These are phyloP conservation scores for Camellia japonica DNA, from an alignment of 148 eudicot genomes.

Conservation along the genomic window DNA sequence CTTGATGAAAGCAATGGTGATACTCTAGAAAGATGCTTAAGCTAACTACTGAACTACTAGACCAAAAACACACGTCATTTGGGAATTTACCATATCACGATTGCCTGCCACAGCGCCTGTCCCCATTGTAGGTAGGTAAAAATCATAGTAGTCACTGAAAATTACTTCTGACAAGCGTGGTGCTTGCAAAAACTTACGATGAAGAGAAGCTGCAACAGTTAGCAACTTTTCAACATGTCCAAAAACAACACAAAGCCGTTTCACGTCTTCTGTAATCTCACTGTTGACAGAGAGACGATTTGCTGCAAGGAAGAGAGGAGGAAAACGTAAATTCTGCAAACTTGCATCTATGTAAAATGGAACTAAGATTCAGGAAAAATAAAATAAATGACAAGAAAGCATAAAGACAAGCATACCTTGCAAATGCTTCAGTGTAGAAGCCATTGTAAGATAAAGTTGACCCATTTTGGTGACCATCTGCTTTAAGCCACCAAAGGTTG, in stretches of 20 bases:
- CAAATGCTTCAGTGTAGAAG: constrained; percentile 58
- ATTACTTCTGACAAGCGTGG: constrained; percentile 61
- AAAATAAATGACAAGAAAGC: background rate
- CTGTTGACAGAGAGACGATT: constrained; percentile 42
- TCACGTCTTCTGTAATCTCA: constrained; percentile 61
- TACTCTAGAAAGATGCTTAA: background rate
- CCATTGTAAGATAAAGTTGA: constrained; percentile 72
- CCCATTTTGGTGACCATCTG: constrained; percentile 65
- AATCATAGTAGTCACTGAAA: constrained; percentile 62
- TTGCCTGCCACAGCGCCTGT: constrained; percentile 30
- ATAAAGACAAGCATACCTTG: constrained; percentile 49
- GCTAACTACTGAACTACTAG: background rate
- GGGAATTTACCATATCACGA: constrained; percentile 36
- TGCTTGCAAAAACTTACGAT: constrained; percentile 64
- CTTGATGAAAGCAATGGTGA: no score
- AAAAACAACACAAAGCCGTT: constrained; percentile 57
- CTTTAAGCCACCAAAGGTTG: constrained; percentile 61
- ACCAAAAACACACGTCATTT: background rate
- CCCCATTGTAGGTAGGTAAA: constrained; percentile 68
- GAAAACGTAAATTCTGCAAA: background rate
- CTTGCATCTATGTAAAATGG: background rate
- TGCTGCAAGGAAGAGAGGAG: constrained; percentile 35
- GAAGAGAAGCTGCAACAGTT: constrained; percentile 73
- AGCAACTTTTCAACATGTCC: constrained; percentile 66
- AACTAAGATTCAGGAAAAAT: constrained; percentile 8